These are phyloP conservation scores for Ganoderma sinense DNA, from an alignment of 1,284 basidiomycete genomes.

Conservation along the genomic window DNA sequence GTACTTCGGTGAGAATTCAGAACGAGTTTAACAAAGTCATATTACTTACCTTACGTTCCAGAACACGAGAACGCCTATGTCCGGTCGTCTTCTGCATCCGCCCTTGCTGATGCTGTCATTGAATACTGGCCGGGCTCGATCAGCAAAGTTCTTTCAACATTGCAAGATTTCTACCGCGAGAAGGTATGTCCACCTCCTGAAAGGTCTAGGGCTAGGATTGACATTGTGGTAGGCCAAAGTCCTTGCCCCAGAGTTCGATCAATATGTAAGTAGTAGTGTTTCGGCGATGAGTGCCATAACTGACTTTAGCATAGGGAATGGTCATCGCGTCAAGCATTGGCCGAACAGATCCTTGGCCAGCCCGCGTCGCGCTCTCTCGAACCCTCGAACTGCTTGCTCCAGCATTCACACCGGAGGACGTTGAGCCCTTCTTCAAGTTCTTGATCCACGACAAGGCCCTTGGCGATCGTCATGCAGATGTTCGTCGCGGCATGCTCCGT, in stretches of 20 bases:
- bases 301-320: constrained; percentile 75
- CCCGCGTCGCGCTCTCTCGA: constrained; percentile 80
- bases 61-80: constrained; percentile 88
- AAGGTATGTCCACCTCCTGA: constrained; percentile 57
- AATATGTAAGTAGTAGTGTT: constrained; percentile 67
- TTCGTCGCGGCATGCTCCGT: constrained; percentile 87
- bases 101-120: constrained; percentile 79
- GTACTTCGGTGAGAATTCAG: constrained; percentile 68
- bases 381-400: constrained; percentile 79
- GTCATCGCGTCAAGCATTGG: constrained; percentile 91
- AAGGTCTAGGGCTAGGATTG: not conserved
- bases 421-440: constrained; percentile 89
- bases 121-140: constrained; percentile 80
- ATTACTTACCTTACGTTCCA: constrained; percentile 38
- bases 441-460: constrained; percentile 87
- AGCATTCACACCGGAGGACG: constrained; percentile 67
- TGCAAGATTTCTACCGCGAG: constrained; percentile 85
- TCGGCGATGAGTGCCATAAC: not conserved
- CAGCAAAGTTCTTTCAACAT: constrained; percentile 49
- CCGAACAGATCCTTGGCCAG: constrained; percentile 91
- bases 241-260: constrained; percentile 89
- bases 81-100: constrained; percentile 74
- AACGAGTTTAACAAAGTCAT: too few species aligned
- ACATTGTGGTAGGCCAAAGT: constrained; percentile 67
- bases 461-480: constrained; percentile 86